Evolutionary conservation across 148 eudicot genomes (phyloP).

Genomic region (Camellia lanceoleosa): DNA sequence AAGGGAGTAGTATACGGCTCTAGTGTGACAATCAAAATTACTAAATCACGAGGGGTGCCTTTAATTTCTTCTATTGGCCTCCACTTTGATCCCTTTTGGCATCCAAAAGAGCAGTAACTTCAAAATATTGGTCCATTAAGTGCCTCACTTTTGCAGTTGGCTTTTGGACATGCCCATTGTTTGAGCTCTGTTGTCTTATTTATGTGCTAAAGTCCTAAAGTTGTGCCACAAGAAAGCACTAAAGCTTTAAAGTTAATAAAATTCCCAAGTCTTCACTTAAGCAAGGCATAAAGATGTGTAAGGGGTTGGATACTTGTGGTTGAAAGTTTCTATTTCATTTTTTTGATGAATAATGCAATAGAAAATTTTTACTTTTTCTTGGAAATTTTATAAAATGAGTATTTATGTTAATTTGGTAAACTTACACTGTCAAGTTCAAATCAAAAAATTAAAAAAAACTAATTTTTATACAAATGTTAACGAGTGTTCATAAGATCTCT

Average conservation of each 20-base stretch:
- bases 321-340: neutral
- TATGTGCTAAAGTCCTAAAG: neutral
- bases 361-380: neutral
- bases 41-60: conserved; percentile 57
- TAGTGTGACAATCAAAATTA: conserved; percentile 48
- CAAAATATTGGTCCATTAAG: neutral
- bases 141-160: neutral
- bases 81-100: conserved; percentile 78
- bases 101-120: conserved; percentile 29
- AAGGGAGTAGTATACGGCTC: conserved; percentile 38
- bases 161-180: neutral
- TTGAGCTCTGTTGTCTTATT: neutral
- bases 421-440: too few relatives aligned
- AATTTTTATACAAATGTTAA: too few relatives aligned
- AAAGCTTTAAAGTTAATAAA: neutral
- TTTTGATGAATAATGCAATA: neutral
- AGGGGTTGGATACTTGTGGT: neutral
- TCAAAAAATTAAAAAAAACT: too few relatives aligned
- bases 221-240: neutral
- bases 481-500: too few relatives aligned
- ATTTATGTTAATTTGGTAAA: too few relatives aligned
- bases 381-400: too few relatives aligned
- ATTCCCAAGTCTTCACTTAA: neutral
- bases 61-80: conserved; percentile 79
- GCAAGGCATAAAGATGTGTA: neutral